Evolutionary conservation across 2,329 filamentous ascomycete species (phyloP).

Genomic region (Pezizomycotina sp.): DNA sequence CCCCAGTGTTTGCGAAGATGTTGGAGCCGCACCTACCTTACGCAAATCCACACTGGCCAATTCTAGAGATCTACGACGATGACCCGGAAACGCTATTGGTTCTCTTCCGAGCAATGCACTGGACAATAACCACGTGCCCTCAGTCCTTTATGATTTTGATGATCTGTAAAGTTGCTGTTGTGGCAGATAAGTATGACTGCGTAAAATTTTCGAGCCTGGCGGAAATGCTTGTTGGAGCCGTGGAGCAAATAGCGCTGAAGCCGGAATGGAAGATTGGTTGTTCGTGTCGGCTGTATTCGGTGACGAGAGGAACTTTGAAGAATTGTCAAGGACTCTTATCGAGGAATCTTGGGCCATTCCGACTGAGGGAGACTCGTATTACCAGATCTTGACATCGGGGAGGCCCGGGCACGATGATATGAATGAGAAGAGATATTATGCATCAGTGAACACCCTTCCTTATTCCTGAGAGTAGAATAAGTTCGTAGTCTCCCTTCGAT

Average conservation of each 20-base stretch:
- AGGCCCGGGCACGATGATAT: too few species aligned
- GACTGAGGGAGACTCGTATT: too few species aligned
- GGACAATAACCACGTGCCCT: not conserved
- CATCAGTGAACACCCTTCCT: too few species aligned
- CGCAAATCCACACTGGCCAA: too few species aligned
- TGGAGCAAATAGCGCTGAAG: slow-evolving; percentile 1
- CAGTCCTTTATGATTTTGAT: not conserved
- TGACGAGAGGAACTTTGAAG: not conserved
- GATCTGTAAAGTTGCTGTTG: not conserved
- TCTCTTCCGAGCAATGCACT: slow-evolving; percentile 4
- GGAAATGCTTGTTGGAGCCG: slow-evolving; percentile 1
- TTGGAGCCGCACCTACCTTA: too few species aligned
- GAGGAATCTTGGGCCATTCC: too few species aligned
- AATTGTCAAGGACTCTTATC: too few species aligned
- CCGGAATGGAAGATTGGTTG: slow-evolving; percentile 6
- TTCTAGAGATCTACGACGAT: slow-evolving; percentile 7
- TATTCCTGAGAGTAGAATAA: too few species aligned
- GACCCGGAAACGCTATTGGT: slow-evolving; percentile 4
- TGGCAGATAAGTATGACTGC: slow-evolving; percentile 10
- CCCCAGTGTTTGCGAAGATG: too few species aligned
- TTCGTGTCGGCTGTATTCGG: slow-evolving; percentile 6
- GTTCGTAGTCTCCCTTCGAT: too few species aligned
- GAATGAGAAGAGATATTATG: too few species aligned
- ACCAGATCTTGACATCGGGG: too few species aligned
- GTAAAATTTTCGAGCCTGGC: slow-evolving; percentile 2